Conservation (phyloP, 2,329 filamentous ascomycete species). For the Botryotinia calthae region DNA sequence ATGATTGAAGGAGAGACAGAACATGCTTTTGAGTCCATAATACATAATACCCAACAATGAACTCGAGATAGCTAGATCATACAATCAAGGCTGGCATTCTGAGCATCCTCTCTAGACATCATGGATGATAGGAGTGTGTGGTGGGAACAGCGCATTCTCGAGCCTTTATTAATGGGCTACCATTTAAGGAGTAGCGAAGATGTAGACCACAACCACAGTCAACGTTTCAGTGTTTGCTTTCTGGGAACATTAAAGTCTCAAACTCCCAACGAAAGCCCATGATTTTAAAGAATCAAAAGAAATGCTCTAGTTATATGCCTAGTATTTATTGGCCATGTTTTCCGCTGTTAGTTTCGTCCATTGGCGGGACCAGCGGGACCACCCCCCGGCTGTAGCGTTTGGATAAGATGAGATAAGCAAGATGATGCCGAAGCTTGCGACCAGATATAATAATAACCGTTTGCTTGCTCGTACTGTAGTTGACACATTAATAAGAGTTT, state of each 20-base stretch:
- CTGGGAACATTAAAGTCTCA: not conserved
- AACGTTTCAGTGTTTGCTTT: not conserved
- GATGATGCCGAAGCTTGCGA: constrained; percentile 1
- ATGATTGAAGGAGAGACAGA: not conserved
- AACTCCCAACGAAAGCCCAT: not conserved
- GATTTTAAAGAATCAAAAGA: not conserved
- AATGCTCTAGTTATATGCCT: not conserved
- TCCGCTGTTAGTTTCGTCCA: not conserved
- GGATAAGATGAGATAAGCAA: constrained; percentile 11
- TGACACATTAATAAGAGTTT: not conserved
- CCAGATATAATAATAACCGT: not conserved
- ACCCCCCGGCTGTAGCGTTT: not conserved
- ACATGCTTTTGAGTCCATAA: not conserved
- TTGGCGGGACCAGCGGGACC: not conserved
- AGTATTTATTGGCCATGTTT: not conserved
- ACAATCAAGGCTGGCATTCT: not conserved
- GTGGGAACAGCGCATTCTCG: not conserved
- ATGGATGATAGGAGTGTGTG: not conserved
- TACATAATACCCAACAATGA: not conserved
- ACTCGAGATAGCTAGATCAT: not conserved
- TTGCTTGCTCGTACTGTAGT: not conserved
- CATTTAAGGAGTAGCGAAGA: not conserved
- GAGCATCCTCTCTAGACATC: not conserved
- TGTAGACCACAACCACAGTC: not conserved
- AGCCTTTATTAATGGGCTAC: not conserved